Base-by-base conservation (phyloP, 2,329 filamentous ascomycete species). In the Penicillium sp. region DNA sequence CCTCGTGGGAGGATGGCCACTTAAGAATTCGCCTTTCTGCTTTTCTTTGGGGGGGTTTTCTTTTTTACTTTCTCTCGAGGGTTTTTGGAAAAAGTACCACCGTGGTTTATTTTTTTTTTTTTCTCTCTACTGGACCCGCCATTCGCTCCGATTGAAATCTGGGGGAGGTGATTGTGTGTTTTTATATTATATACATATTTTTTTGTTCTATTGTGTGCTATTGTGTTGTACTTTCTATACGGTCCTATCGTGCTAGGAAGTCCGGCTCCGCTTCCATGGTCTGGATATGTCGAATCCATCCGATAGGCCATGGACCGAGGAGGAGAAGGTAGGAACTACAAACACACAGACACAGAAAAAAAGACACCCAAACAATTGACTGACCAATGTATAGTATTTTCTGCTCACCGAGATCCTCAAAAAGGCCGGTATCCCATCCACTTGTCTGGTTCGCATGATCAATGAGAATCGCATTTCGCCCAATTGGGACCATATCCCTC, bases 301-400 rank as follows among this genome's bases (percentile, higher is more conserved):
- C 56, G 75, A 77, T 63, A 73, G 68, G 63, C 70, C 70, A 69
- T 78, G 75, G 75, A 72, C 73, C 33, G 75, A 78, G 68, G 75
- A 77, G 68, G 75, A 78, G 72, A 78, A 75, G 75, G 75, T 77
- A 76, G 56, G 68, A 26, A 16, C 29, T 48, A n/a, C 52, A 46
- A 57, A 49, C 26, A 21, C 37, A 16, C n/a, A 33, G 24, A 29
- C 29, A 39, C 1, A n/a, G n/a, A n/a, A n/a, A n/a, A n/a, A 19
- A 11, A 8, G 11, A 19, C 5, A 26, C 26, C 35, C 24, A 26
- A 35, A 37, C 46, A 44, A 48, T 3, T 4, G 37, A 59, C 58
- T 53, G 54, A 57, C 14, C 10, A n/a, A 24, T 14, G n/a, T 59
- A n/a, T 57, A 78, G 75, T 75, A 75, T 60, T 68, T 68, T 56